A percentile compares a stretch with the other conserved stretches of the same genome.
Evolutionary conservation across 169 alveolate species (phyloP).

Genomic region (Plasmodium reichenowi): DNA sequence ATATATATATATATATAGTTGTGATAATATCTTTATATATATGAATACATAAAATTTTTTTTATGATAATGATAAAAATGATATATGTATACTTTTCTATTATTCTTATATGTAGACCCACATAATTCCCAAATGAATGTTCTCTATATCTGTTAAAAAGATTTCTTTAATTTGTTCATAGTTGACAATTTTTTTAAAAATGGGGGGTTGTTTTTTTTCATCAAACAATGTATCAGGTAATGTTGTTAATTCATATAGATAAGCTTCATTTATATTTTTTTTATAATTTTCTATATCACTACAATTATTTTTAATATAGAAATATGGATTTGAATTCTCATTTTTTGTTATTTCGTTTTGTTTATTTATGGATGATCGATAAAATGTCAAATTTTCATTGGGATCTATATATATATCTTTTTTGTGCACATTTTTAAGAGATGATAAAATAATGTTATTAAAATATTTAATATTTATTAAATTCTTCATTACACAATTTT

Average conservation of each 20-base stretch:
- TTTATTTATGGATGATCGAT: too few species aligned
- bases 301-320: not conserved
- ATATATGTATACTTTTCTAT: not conserved
- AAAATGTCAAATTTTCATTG: not conserved
- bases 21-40: too few species aligned
- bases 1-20: not conserved
- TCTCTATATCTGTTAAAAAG: conserved; percentile 14
- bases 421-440: not conserved
- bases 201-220: conserved; percentile 33
- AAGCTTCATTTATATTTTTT: conserved; percentile 40
- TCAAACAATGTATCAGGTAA: conserved; percentile 31
- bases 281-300: conserved; percentile 19
- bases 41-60: too few species aligned
- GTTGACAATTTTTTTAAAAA: conserved; percentile 20
- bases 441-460: conserved; percentile 17
- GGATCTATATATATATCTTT: not conserved
- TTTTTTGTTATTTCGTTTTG: not conserved
- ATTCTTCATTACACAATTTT: not conserved
- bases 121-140: conserved; percentile 22
- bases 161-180: conserved; percentile 19
- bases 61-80: too few species aligned
- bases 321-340: not conserved
- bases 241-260: conserved; percentile 16
- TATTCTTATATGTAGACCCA: conserved; percentile 6
- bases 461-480: conserved; percentile 32